Base-by-base conservation (phyloP, 1,284 basidiomycete species). In the Malassezia obtusa region DNA sequence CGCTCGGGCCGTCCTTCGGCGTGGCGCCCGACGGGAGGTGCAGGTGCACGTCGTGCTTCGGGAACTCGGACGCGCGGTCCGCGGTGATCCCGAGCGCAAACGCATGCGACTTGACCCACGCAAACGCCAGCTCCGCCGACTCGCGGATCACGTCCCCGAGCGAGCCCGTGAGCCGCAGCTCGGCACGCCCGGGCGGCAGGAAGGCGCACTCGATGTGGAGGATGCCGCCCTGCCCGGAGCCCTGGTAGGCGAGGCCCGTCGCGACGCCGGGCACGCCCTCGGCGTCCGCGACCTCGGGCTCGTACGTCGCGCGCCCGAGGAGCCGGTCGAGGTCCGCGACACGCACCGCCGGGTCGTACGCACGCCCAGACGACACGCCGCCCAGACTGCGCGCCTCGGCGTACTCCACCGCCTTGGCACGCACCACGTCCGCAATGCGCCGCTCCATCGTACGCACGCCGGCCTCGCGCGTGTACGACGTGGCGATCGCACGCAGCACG, bases 381-480 rank as follows among this genome's bases (percentile, higher is more conserved):
- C 61, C 68, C 1, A 60, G 58, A 8, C 73, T 76, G 62, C 88
- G 86, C 21, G 81, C 74, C 60, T 79, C 78, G 0, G 88, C 83
- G 81, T 84, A 92, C 65, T 94, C 84, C 30, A 73, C 71, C 9
- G 71, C 69, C 50, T 73, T 73, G 60, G 81, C 84, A 19, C 91
- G 78, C 30, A 87, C 86, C 17, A 95, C 82, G 17, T 84, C 82
- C 9, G 87, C 89, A 41, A 95, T 84, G 11, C 87, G 82, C 5
- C 91, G 81, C 70, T 95, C 90, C 11, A 95, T 80, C 25, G 83
- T 84, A 26, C 90, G 81, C n/a, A 95, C 90, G 26, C 91, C 90
- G 0, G 90, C 89, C 75, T 94, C 87, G 10, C 84, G 80, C 1
- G 88, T 90, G 68, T 89, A 90, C 24, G 80, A 77, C 12, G 83